These are phyloP conservation scores for Penicillium occitanis DNA, from an alignment of 2,329 filamentous ascomycete species.

Conservation along the genomic window DNA sequence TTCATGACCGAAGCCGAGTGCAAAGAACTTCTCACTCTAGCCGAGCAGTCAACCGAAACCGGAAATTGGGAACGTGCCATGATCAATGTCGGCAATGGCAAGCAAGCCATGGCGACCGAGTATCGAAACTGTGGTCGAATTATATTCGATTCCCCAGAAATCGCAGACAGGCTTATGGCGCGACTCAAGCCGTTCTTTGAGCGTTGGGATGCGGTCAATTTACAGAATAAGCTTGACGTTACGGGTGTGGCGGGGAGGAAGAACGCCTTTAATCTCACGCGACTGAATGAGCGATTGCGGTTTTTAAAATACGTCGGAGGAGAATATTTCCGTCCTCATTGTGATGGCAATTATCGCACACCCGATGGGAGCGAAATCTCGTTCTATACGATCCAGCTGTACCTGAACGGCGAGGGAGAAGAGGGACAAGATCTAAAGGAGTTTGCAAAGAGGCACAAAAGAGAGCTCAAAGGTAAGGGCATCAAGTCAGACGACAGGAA, in stretches of 20 bases:
- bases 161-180: conserved; percentile 64
- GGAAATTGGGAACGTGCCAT: conserved; percentile 66
- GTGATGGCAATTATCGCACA: conserved; percentile 64
- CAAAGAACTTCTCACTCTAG: conserved; percentile 53
- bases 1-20: conserved; percentile 67
- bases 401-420: conserved; percentile 50
- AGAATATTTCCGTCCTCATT: conserved; percentile 73
- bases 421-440: conserved; percentile 33
- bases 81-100: conserved; percentile 64
- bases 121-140: conserved; percentile 73
- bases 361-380: conserved; percentile 53
- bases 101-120: conserved; percentile 57
- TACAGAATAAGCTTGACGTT: conserved; percentile 40
- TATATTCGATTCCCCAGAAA: conserved; percentile 66
- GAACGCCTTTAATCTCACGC: conserved; percentile 37
- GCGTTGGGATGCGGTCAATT: conserved; percentile 48
- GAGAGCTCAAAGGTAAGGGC: conserved; percentile 18
- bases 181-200: conserved; percentile 52
- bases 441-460: conserved; percentile 23
- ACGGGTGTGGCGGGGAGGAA: conserved; percentile 47
- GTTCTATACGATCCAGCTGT: conserved; percentile 58
- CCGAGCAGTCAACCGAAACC: conserved; percentile 41
- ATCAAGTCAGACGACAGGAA: conserved; percentile 23
- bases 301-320: conserved; percentile 71
- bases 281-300: conserved; percentile 71